Base-by-base conservation (phyloP, 2,329 filamentous ascomycete genomes). In the Aureobasidium sp. region DNA sequence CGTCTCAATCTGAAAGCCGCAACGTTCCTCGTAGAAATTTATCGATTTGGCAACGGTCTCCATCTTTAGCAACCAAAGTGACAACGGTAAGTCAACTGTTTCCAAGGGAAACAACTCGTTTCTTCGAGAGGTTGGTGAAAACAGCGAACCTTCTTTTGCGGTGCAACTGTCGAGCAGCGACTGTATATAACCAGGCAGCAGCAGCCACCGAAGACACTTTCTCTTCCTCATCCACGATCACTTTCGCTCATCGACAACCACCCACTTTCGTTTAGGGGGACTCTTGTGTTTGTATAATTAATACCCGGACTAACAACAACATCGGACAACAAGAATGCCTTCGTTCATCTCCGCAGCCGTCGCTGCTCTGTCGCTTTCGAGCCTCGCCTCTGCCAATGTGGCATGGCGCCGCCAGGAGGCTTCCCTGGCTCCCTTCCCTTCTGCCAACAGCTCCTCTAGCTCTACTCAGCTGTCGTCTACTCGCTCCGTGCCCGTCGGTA, bases 21-120 rank as follows among this genome's bases (percentile, higher is more conserved):
- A 59, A 59, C 57, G 57, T 32, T 21, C 27, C n/a, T 25, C n/a
- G 27, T 27, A 41, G 34, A 59, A 34, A 50, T 59, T 59, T 59
- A 59, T 59, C 57, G 57, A 59, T 59, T 59, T 59, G 57, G 57
- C 57, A 59, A 59, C 57, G 57, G 44, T 59, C 34, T 59, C 57
- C 45, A 49, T 49, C 57, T 50, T 50, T 59, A 49, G 45, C 44
- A 49, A 32, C 45, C 44, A 37, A 15, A 29, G 13, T 10, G 36
- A 21, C 57, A 59, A 59, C 57, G 57, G 57, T 42, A 50, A 49
- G 45, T 59, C 57, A 59, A 59, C 57, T 27, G 57, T 50, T 42
- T 59, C 45, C 57, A 59, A 36, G 57, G 45, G 9, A 27, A 50
- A 50, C 34, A 39, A 30, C 42, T 21, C 27, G 25, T 10, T 49